Base-by-base conservation (phyloP, 441 rosid species). In the Dalechampia spathulata region DNA sequence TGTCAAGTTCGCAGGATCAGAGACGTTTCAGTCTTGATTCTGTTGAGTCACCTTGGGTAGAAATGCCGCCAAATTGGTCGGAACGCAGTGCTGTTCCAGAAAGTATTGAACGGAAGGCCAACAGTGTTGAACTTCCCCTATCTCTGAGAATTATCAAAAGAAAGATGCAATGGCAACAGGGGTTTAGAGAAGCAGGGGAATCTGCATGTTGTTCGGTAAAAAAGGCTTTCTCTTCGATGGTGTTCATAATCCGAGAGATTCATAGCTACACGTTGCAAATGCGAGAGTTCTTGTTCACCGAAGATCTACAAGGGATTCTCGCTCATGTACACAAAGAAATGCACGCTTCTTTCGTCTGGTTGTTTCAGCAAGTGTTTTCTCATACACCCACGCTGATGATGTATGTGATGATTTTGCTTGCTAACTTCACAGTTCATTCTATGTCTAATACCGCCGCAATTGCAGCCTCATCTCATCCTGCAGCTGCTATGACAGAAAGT, bases 371-470 rank as follows among this genome's bases (percentile, higher is more conserved):
- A 71, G 90, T 88, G 1, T 92, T 92, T 65, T 92, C 98, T 0
- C 95, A 81, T 0, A 86, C 98, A 2, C 98, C 95, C 0, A 86
- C 89, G 19, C 63, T 92, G 14, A 92, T 92, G 98, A 83, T 92
- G 5, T 88, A 79, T 17, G 91, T 91, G 52, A 91, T 91, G 98
- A 77, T 91, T 38, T 79, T 88, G 1, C 59, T 88, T 2, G 96
- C 98, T 0, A 91, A 91, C 17, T 91, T 81, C 58, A 82, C 93
- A 0, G 96, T 88, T 9, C 50, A 82, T 68, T 91, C 98, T 6
- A 76, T 91, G 61, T 83, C 75, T 1, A 70, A 51, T 56, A 75
- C 75, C 76, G 49, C 61, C 0, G 89, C 95, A 5, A 59, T 83
- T 0, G 85, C 90, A 6, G 76, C 68, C 0, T 16, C 72, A 2